Evolutionary conservation across 768 basidiomycete genomes (phyloP).

Genomic region (Pulveroboletus ravenelii): DNA sequence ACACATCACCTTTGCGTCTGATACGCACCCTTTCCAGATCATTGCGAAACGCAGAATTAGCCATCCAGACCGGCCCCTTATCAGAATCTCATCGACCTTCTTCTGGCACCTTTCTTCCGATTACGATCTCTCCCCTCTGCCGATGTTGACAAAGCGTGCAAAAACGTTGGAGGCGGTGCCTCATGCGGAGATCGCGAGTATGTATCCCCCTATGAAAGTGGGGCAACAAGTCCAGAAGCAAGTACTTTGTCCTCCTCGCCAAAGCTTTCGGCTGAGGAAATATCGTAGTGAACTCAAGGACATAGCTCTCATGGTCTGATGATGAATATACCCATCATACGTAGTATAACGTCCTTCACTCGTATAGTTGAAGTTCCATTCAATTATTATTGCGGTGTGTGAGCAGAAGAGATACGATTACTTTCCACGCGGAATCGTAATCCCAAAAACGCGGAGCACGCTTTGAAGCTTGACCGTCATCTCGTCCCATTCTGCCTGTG

Average conservation of each 20-base stretch:
- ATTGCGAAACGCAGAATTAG: slow-evolving; percentile 56
- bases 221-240: slow-evolving; percentile 86
- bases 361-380: slow-evolving; percentile 36
- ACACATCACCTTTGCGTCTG: not conserved
- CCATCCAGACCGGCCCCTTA: slow-evolving; percentile 73
- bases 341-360: not conserved
- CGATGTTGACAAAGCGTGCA: slow-evolving; percentile 46
- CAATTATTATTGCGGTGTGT: slow-evolving; percentile 11
- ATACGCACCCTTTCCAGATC: slow-evolving; percentile 37
- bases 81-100: slow-evolving; percentile 95
- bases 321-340: not conserved
- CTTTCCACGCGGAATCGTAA: slow-evolving; percentile 21
- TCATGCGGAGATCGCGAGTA: slow-evolving; percentile 22
- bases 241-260: slow-evolving; percentile 20
- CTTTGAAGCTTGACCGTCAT: slow-evolving; percentile 84
- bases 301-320: slow-evolving; percentile 73
- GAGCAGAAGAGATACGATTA: slow-evolving; percentile 2
- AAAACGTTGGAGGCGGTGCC: slow-evolving; percentile 38
- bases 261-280: slow-evolving; percentile 5
- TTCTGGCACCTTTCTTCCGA: slow-evolving; percentile 94
- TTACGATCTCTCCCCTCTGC: slow-evolving; percentile 66
- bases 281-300: slow-evolving; percentile 66
- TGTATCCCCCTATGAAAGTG: slow-evolving; percentile 76
- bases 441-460: slow-evolving; percentile 62
- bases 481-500: slow-evolving; percentile 90